Evolutionary conservation across 805 yeast species (phyloP).

Genomic region (Nakazawaea wyomingensis): DNA sequence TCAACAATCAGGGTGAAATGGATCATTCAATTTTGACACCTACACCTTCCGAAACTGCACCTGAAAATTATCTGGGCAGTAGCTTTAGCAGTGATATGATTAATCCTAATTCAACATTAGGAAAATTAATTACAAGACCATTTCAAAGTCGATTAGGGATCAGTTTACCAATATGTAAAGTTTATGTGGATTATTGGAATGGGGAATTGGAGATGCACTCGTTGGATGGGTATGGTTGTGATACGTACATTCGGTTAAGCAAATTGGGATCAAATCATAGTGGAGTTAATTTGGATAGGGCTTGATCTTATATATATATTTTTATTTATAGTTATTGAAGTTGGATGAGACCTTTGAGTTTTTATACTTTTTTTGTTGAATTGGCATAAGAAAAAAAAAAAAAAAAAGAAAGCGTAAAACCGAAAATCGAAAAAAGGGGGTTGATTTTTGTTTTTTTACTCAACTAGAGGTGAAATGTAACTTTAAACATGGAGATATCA

Average conservation of each 20-base stretch:
- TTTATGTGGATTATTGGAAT: conserved; percentile 95
- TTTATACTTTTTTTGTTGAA: no score
- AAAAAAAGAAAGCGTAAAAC: no score
- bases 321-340: no score
- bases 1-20: conserved; percentile 10
- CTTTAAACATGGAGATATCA: no score
- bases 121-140: conserved; percentile 64
- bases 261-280: conserved; percentile 69
- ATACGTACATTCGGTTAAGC: conserved; percentile 73
- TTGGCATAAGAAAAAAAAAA: no score
- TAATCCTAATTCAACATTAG: conserved; percentile 53
- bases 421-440: no score
- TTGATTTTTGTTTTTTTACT: no score
- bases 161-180: conserved; percentile 88
- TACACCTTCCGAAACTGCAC: conserved; percentile 11
- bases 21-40: conserved; percentile 12
- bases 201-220: conserved; percentile 81
- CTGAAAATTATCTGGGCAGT: no score
- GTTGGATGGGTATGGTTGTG: conserved; percentile 89
- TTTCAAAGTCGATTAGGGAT: conserved; percentile 74
- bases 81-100: no score
- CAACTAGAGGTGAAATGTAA: no score
- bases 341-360: no score
- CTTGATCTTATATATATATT: conserved; percentile 24
- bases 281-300: conserved; percentile 66